Percentiles rank a stretch among this genome's conserved stretches.
Conservation (phyloP, 768 basidiomycete species). For the Boletus vermiculosoides region DNA sequence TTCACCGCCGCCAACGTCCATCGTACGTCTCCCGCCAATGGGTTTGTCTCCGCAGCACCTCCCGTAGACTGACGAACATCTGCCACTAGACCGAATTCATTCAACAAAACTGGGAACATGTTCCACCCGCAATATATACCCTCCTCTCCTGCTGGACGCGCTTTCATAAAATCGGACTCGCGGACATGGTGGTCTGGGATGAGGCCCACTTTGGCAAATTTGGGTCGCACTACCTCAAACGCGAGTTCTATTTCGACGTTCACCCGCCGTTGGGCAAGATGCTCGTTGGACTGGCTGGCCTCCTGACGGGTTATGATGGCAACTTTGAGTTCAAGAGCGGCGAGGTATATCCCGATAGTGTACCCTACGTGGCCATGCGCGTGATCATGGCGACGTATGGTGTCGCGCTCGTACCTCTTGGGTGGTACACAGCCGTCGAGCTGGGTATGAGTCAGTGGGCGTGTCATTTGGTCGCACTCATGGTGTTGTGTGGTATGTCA, state of each 20-base stretch:
- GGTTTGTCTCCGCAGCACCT: constrained; percentile 9
- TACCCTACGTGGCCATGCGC: constrained; percentile 94
- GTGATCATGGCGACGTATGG: constrained; percentile 94
- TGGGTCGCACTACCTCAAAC: constrained; percentile 96
- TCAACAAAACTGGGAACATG: constrained; percentile 73
- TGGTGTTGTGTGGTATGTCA: constrained; percentile 80
- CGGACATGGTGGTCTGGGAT: constrained; percentile 92
- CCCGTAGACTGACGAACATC: neutral
- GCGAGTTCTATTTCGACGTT: constrained; percentile 99
- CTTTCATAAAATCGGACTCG: constrained; percentile 87
- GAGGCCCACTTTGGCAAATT: constrained; percentile 99
- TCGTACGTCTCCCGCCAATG: constrained; percentile 40
- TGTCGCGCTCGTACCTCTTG: constrained; percentile 91
- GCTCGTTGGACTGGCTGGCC: constrained; percentile 92
- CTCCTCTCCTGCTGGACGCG: constrained; percentile 94
- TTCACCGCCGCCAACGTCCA: constrained; percentile 63
- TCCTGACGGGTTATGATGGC: constrained; percentile 90
- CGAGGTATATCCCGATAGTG: constrained; percentile 71
- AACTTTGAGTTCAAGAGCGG: constrained; percentile 94
- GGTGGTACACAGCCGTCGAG: constrained; percentile 96
- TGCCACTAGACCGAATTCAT: constrained; percentile 64
- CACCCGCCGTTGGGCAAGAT: constrained; percentile 99
- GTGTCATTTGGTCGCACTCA: constrained; percentile 88
- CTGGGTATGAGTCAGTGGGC: constrained; percentile 88
- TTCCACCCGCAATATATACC: constrained; percentile 84